phyloP scores from a whole-genome alignment of 225 moss, liverwort and hornwort species.

The Physcomitrium patens region DNA sequence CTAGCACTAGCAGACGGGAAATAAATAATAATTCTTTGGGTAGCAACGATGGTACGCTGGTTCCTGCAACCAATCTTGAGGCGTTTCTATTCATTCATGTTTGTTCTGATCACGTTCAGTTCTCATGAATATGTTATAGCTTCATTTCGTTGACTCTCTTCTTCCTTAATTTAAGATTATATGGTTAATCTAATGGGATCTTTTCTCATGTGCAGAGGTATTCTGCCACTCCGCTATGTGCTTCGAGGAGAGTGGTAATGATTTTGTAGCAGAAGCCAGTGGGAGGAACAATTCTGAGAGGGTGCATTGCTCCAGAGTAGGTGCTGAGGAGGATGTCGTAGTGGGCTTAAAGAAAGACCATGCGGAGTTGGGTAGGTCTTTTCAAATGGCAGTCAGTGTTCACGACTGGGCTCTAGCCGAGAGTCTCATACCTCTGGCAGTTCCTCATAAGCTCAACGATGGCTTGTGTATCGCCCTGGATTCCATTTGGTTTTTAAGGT shows the following conservation, averaged over 20 bases:
- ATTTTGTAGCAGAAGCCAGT: slow-evolving; percentile 45
- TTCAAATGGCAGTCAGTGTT: slow-evolving; percentile 90
- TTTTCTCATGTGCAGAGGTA: slow-evolving; percentile 28
- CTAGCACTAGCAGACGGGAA: slow-evolving; percentile 72
- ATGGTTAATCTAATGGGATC: not conserved
- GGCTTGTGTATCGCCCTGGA: slow-evolving; percentile 94
- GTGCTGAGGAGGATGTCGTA: slow-evolving; percentile 50
- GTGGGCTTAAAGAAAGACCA: slow-evolving; percentile 63
- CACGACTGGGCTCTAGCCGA: slow-evolving; percentile 93
- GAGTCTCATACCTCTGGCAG: slow-evolving; percentile 80
- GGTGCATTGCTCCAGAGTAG: slow-evolving; percentile 47
- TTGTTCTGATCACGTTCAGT: not conserved
- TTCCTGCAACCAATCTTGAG: not conserved
- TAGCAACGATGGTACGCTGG: slow-evolving; percentile 32
- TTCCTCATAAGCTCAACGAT: slow-evolving; percentile 85
- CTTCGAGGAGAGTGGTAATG: slow-evolving; percentile 38
- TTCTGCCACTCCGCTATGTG: slow-evolving; percentile 39
- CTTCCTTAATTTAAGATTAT: not conserved
- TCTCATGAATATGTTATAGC: no score
- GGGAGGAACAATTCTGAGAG: slow-evolving; percentile 44
- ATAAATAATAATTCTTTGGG: slow-evolving; percentile 36
- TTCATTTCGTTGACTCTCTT: no score
- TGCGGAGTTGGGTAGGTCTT: slow-evolving; percentile 82
- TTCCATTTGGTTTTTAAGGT: slow-evolving; percentile 95
- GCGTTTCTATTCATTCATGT: not conserved